phyloP scores from a whole-genome alignment of 352 stramenopile genomes.

The Globisporangium spinosum region DNA sequence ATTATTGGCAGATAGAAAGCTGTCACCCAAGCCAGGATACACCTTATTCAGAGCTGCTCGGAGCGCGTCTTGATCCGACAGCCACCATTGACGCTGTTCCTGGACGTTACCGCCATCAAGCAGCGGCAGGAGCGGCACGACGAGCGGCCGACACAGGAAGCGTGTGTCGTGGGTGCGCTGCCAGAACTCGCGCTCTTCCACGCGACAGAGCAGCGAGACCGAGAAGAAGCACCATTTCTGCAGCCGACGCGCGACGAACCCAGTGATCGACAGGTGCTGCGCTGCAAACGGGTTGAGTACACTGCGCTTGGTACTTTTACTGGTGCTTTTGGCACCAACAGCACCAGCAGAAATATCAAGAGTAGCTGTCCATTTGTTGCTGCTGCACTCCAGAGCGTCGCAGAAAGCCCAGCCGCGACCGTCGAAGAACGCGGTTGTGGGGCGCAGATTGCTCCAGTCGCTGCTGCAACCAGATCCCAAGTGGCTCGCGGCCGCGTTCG shows the following conservation, averaged over 20 bases:
- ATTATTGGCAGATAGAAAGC: not conserved
- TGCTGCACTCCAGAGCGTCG: not conserved
- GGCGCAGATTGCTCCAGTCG: conserved; percentile 11
- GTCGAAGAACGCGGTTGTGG: conserved; percentile 2
- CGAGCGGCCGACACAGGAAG: conserved; percentile 13
- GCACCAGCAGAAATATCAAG: not conserved
- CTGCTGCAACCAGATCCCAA: conserved; percentile 2
- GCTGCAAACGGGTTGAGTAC: not conserved
- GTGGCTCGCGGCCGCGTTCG: not conserved
- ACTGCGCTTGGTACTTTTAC: not conserved
- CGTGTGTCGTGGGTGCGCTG: conserved; percentile 12
- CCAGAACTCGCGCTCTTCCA: conserved; percentile 11
- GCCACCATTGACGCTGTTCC: not conserved
- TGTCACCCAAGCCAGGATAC: not conserved
- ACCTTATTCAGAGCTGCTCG: not conserved
- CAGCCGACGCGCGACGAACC: conserved; percentile 9
- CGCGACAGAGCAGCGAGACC: conserved; percentile 12
- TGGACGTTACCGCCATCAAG: not conserved
- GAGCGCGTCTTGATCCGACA: not conserved
- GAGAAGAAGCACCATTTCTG: conserved; percentile 12
- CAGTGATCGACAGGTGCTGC: conserved; percentile 7
- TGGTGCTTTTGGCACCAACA: not conserved
- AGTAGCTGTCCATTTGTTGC: not conserved
- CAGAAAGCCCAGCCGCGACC: not conserved
- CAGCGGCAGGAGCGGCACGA: not conserved